Evolutionary conservation across 2,329 filamentous ascomycete genomes (phyloP).

Genomic region (Trichophyton benhamiae): DNA sequence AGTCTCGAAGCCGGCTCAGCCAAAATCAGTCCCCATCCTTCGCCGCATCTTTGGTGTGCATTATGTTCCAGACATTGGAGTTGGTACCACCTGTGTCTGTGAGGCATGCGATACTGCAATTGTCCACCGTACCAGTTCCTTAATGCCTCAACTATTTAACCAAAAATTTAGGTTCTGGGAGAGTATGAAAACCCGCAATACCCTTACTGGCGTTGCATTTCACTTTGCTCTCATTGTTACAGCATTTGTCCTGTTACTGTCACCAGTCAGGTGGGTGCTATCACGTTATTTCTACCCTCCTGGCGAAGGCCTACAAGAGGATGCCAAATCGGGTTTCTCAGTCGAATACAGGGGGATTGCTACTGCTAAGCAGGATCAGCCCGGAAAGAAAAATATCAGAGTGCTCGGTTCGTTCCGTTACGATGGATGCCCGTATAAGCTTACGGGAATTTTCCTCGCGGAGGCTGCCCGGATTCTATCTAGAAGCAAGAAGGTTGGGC

Average conservation of each 20-base stretch:
- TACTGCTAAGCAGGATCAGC: conserved; percentile 27
- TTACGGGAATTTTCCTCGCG: conserved; percentile 33
- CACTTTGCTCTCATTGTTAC: conserved; percentile 39
- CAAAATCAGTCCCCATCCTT: conserved; percentile 17
- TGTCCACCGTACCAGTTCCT: conserved; percentile 48
- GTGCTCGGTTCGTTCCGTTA: conserved; percentile 33
- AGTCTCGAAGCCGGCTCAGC: conserved; percentile 22
- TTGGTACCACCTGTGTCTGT: conserved; percentile 43
- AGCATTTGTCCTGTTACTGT: conserved; percentile 36
- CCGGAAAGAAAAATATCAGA: conserved; percentile 21
- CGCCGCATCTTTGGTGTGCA: conserved; percentile 39
- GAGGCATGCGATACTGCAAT: conserved; percentile 44
- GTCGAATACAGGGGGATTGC: conserved; percentile 36
- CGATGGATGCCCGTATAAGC: conserved; percentile 31
- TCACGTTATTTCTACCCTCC: conserved; percentile 39
- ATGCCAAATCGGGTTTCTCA: conserved; percentile 29
- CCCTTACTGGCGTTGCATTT: conserved; percentile 36
- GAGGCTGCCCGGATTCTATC: conserved; percentile 37
- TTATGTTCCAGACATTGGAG: conserved; percentile 45
- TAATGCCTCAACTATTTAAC: conserved; percentile 47
- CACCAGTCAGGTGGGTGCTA: conserved; percentile 42
- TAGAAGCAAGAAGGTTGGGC: conserved; percentile 29
- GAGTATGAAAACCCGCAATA: conserved; percentile 42
- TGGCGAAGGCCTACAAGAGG: conserved; percentile 38
- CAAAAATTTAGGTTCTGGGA: conserved; percentile 46